These are phyloP conservation scores for Aspergillus bertholletiae DNA, from an alignment of 495 filamentous ascomycete genomes.

Conservation along the genomic window DNA sequence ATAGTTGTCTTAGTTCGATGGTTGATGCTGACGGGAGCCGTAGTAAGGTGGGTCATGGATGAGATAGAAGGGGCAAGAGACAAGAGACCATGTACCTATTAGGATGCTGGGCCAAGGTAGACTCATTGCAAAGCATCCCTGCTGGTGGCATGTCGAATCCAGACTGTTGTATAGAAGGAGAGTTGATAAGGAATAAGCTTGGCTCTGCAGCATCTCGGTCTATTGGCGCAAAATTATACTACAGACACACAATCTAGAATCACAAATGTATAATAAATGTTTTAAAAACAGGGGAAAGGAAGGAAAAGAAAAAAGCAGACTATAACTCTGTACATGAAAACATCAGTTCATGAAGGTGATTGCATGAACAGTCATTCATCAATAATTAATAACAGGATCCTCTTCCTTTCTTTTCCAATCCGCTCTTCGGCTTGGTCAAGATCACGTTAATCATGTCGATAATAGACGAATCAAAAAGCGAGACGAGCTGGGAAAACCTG, in stretches of 20 bases:
- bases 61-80: no score
- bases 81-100: no score
- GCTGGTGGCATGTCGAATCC: no score
- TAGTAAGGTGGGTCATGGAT: no score
- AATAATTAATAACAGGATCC: constrained; percentile 3
- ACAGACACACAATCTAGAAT: not conserved
- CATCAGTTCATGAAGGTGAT: constrained; percentile 9
- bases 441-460: not conserved
- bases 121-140: no score
- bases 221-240: not conserved
- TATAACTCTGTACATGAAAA: constrained; percentile 16
- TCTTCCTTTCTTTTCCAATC: not conserved
- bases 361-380: constrained; percentile 15
- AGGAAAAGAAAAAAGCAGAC: constrained; percentile 5
- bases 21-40: no score
- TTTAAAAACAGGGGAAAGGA: constrained; percentile 2
- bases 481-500: not conserved
- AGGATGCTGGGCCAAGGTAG: no score
- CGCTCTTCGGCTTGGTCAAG: not conserved
- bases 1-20: no score
- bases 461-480: not conserved
- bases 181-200: no score
- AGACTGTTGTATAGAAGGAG: no score
- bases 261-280: not conserved
- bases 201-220: not conserved